phyloP scores from a whole-genome alignment of 345 rosid genomes.

The Crucihimalaya himalaica region DNA sequence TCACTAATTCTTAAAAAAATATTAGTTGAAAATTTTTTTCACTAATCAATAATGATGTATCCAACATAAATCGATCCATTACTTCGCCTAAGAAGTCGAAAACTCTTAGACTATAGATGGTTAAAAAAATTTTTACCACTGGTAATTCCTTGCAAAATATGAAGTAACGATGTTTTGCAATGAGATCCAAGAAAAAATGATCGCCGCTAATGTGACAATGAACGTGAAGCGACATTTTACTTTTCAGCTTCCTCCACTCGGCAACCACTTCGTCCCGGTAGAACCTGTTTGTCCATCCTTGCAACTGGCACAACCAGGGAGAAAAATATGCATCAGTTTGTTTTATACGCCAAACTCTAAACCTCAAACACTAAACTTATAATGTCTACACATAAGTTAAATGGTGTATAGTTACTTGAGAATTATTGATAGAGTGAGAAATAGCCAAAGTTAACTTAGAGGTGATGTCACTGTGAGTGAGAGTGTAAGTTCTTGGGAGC shows the following conservation, averaged over 20 bases:
- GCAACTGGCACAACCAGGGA: constrained; percentile 53
- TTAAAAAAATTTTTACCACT: constrained; percentile 46
- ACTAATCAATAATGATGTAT: background rate
- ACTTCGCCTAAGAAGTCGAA: background rate
- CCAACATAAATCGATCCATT: background rate
- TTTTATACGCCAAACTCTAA: background rate
- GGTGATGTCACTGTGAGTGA: constrained; percentile 84
- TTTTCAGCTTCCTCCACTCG: constrained; percentile 93
- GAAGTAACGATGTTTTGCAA: constrained; percentile 68
- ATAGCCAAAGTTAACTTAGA: constrained; percentile 81
- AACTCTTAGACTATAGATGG: background rate
- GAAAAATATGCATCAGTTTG: background rate
- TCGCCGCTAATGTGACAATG: constrained; percentile 96
- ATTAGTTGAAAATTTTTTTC: background rate
- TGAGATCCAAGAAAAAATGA: constrained; percentile 73
- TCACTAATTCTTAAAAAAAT: background rate
- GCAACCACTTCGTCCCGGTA: constrained; percentile 96
- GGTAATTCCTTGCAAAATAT: constrained; percentile 91
- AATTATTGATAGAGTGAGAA: constrained; percentile 77
- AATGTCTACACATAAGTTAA: background rate
- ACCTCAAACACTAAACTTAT: background rate
- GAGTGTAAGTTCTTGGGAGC: constrained; percentile 86
- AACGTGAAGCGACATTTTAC: constrained; percentile 92
- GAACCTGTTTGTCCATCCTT: constrained; percentile 80
- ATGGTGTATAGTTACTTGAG: constrained; percentile 58